Conservation (phyloP, 495 filamentous ascomycete genomes). For the Xylaria longipes region DNA sequence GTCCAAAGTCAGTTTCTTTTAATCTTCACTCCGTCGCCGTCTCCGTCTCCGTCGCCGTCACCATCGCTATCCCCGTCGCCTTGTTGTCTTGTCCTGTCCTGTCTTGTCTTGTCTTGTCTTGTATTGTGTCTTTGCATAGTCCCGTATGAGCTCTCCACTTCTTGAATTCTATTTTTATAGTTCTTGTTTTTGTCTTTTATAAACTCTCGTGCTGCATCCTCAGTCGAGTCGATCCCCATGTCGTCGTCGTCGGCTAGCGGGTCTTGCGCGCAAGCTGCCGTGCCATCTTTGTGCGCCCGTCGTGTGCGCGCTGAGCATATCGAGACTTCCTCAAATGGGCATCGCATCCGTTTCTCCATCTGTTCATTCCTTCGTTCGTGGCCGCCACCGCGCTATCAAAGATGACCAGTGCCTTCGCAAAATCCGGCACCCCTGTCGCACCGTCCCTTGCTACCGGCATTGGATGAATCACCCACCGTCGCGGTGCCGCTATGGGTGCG, state of each 20-base stretch:
- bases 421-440: background rate
- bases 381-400: slow-evolving; percentile 24
- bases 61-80: slow-evolving; percentile 26
- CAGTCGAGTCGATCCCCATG: slow-evolving; percentile 16
- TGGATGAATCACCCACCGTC: background rate
- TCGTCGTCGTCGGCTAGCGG: slow-evolving; percentile 8
- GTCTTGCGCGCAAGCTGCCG: slow-evolving; percentile 10
- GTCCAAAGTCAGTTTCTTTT: slow-evolving; percentile 35
- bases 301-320: slow-evolving; percentile 15
- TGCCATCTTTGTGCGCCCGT: slow-evolving; percentile 1
- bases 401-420: slow-evolving; percentile 31
- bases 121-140: no score
- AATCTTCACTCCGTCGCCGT: slow-evolving; percentile 19
- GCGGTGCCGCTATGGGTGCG: slow-evolving; percentile 25
- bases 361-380: slow-evolving; percentile 18
- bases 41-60: slow-evolving; percentile 23
- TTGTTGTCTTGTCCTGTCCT: background rate
- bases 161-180: background rate
- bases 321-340: slow-evolving; percentile 3
- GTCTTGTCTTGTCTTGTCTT: background rate
- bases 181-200: background rate
- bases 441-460: background rate
- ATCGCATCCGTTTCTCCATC: background rate
- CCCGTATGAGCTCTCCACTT: background rate
- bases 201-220: background rate